Evolutionary conservation across 768 basidiomycete species (phyloP).

Genomic region (Lepiota venenata): DNA sequence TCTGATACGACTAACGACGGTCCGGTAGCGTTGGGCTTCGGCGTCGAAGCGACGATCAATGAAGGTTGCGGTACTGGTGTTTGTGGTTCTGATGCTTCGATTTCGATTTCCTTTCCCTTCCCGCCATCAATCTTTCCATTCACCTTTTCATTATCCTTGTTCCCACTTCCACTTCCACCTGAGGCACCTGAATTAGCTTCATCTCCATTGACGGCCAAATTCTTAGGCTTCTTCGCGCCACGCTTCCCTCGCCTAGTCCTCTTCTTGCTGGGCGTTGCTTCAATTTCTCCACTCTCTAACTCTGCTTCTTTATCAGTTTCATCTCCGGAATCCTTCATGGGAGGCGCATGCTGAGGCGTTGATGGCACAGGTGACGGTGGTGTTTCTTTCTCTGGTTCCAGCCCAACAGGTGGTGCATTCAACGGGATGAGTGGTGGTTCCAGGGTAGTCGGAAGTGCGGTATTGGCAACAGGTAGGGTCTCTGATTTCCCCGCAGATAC

Average conservation of each 20-base stretch:
- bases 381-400: neutral
- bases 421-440: neutral
- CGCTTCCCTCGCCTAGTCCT: constrained; percentile 47
- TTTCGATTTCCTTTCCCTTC: constrained; percentile 17
- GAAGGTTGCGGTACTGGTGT: constrained; percentile 18
- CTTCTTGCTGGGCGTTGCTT: constrained; percentile 39
- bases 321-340: constrained; percentile 42
- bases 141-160: constrained; percentile 30
- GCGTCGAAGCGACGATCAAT: constrained; percentile 21
- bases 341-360: neutral
- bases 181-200: constrained; percentile 19
- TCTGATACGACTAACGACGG: constrained; percentile 73
- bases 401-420: neutral
- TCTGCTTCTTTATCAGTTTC: constrained; percentile 49
- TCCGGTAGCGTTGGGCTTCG: constrained; percentile 22
- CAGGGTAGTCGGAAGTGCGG: neutral
- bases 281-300: constrained; percentile 24
- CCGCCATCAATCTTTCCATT: neutral
- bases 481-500: neutral
- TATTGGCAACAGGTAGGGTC: neutral
- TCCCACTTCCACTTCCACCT: constrained; percentile 34
- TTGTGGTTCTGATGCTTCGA: constrained; percentile 26
- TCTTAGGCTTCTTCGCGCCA: constrained; percentile 49
- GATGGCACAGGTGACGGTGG: neutral
- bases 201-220: neutral